These are phyloP conservation scores for Naganishia sp. DNA, from an alignment of 1,284 basidiomycete species.

Conservation along the genomic window DNA sequence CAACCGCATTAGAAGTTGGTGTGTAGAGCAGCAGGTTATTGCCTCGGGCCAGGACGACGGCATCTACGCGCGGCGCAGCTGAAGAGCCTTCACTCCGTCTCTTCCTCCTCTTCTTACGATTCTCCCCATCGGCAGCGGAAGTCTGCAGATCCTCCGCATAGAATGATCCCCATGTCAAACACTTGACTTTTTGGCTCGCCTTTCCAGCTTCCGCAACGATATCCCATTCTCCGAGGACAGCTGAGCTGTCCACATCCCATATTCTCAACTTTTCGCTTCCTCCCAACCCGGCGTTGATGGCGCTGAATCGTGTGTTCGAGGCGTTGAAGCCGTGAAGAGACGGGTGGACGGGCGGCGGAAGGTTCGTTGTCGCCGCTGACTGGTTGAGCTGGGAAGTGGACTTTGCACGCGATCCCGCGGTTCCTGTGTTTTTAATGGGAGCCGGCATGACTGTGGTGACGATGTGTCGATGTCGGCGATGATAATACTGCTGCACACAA, in stretches of 20 bases:
- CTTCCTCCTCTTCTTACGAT: constrained; percentile 32
- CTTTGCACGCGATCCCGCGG: constrained; percentile 26
- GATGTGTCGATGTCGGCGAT: not conserved
- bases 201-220: constrained; percentile 46
- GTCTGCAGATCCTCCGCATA: constrained; percentile 37
- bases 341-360: constrained; percentile 44
- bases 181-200: constrained; percentile 45
- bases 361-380: constrained; percentile 28
- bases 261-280: constrained; percentile 51
- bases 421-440: constrained; percentile 16
- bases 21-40: constrained; percentile 17
- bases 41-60: constrained; percentile 9
- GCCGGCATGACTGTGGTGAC: constrained; percentile 8
- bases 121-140: constrained; percentile 36
- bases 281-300: constrained; percentile 46
- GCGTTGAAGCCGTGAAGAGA: constrained; percentile 50
- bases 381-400: constrained; percentile 38
- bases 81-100: constrained; percentile 15
- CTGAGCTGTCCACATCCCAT: constrained; percentile 49
- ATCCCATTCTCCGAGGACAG: constrained; percentile 52
- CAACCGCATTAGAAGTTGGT: constrained; percentile 9
- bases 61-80: constrained; percentile 15
- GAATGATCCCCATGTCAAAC: constrained; percentile 46
- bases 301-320: constrained; percentile 48
- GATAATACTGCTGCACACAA: not conserved